These are phyloP conservation scores for Pythium chondricola DNA, from an alignment of 352 stramenopile genomes.

Conservation along the genomic window DNA sequence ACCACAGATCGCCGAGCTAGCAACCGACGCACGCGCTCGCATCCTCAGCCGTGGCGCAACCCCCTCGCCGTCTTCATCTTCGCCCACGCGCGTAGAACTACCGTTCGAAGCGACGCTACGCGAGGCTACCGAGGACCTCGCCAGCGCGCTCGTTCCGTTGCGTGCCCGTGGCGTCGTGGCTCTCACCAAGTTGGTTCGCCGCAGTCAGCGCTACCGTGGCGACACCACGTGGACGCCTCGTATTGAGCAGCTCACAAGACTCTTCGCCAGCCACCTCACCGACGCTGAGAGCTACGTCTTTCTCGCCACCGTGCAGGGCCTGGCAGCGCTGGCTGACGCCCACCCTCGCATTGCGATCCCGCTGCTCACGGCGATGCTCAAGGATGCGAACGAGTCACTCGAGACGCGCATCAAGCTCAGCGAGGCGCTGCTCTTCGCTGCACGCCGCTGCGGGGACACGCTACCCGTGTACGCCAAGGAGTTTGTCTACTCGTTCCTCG, in stretches of 20 bases:
- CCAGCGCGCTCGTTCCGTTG: slow-evolving; percentile 58
- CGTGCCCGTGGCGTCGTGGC: slow-evolving; percentile 66
- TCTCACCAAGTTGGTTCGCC: slow-evolving; percentile 70
- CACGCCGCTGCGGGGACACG: slow-evolving; percentile 67
- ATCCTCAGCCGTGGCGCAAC: slow-evolving; percentile 46
- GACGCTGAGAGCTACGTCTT: slow-evolving; percentile 83
- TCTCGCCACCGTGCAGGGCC: slow-evolving; percentile 70
- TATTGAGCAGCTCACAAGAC: slow-evolving; percentile 38
- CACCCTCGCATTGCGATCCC: slow-evolving; percentile 64
- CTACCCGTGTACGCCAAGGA: slow-evolving; percentile 61
- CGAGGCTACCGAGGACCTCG: slow-evolving; percentile 49
- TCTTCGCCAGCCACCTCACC: slow-evolving; percentile 59
- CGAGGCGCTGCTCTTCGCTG: slow-evolving; percentile 74
- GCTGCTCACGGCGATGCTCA: slow-evolving; percentile 43
- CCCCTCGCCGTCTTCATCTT: too few relatives aligned
- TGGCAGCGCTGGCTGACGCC: slow-evolving; percentile 52
- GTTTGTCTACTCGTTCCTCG: slow-evolving; percentile 77
- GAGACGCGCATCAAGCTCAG: slow-evolving; percentile 81
- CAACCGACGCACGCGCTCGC: slow-evolving; percentile 49
- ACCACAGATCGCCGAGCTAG: slow-evolving; percentile 65
- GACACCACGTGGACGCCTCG: slow-evolving; percentile 40
- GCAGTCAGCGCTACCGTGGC: slow-evolving; percentile 34
- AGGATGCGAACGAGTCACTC: slow-evolving; percentile 36
- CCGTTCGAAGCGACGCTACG: slow-evolving; percentile 53
- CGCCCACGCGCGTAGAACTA: slow-evolving; percentile 10